Base-by-base conservation (phyloP, 768 basidiomycete genomes). In the Auriscalpium microsporum region DNA sequence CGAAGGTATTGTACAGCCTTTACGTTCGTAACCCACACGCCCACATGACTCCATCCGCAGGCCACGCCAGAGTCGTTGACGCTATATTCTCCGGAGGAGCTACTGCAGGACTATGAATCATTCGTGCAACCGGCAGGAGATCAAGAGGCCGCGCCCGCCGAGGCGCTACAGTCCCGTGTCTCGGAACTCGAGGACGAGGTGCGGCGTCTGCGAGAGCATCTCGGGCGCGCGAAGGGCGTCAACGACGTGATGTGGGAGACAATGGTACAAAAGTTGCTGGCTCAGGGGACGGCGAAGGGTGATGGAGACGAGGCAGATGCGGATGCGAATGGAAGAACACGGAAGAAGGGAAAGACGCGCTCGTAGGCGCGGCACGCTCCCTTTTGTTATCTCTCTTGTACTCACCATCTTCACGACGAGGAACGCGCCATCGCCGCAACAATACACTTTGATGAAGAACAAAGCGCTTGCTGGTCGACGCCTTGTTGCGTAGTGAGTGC, bases 191-290 rank as follows among this genome's bases (percentile, higher is more conserved):
- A 93, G 68, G 69, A 72, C 3, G 91, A 96, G 68, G 78, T 93
- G 8, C 75, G 74, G 50, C 71, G 68, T 23, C 68, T 95, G 55
- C 79, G 76, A 47, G 79, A 81, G 47, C 85, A 92, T 58, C 73
- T 97, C 7, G 81, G 81, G 28, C 85, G 83, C 66, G 94, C 94
- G 5, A 91, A 93, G 65, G 82, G 86, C n/a, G 77, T 96, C 56
- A 97, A 96, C 63, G 92, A 96, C 64, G 77, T 79, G 52, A 95
- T 96, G 86, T 96, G 94, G 94, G 86, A 89, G 60, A 81, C 78
- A 2, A 80, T 93, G 1, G 87, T 94, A 33, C 83, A 87, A 60
- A 78, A 72, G 46, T 69, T 84, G 13, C 70, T 86, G 3, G 65
- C 68, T n/a, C 70, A 71, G 48, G 67, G 68, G 42, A 67, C 69